Evolutionary conservation across 2,329 filamentous ascomycete species (phyloP), one percentile per base, ranked within the genome.

Genomic region (Pseudopyrenochaeta lycopersici): DNA sequence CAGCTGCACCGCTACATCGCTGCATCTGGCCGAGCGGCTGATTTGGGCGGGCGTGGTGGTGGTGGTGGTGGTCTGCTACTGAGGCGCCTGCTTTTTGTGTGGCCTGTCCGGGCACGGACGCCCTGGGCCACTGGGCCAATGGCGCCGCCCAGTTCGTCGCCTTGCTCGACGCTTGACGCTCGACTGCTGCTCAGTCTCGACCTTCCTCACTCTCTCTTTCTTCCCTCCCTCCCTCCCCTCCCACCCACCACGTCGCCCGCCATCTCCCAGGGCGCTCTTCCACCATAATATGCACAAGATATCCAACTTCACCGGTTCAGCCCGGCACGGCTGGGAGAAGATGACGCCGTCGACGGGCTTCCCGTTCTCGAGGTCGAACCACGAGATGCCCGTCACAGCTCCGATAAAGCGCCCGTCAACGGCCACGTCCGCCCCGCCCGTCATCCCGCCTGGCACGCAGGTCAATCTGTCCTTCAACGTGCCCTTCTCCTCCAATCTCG

Each of bases 391-490:
- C 60, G 77, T 79, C 64, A 68, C 74, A 64, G 78, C 82, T 61
- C 78, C 82, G 54, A 76, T 84, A 70, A 86, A 87, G 76, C 85
- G 85, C 74, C 82, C 72, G 70, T 83, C 69, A 72, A 80, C 80
- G 17, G 80, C 74, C 10, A 67, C 68, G 18, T 68, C 72, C 9
- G 63, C 70, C 43, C 77, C 88, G 67, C 88, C 90, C 63, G 86
- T 89, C 53, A 88, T 89, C 62, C 82, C 88, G 59, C 84, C 89
- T 72, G 90, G 94, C 74, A 83, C 88, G 46, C 88, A 87, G 63
- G 91, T 98, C 77, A 92, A 96, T 77, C 89, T 97, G 76, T 94
- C 92, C 62, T 98, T 99, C 87, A 98, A 97, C 75, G 90, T 99
- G 43, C 95, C 95, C 56, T 97, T 98, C 79, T 89, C 92, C 66